Base-by-base conservation (phyloP, 805 yeast species). In the Candida odintsovae region DNA sequence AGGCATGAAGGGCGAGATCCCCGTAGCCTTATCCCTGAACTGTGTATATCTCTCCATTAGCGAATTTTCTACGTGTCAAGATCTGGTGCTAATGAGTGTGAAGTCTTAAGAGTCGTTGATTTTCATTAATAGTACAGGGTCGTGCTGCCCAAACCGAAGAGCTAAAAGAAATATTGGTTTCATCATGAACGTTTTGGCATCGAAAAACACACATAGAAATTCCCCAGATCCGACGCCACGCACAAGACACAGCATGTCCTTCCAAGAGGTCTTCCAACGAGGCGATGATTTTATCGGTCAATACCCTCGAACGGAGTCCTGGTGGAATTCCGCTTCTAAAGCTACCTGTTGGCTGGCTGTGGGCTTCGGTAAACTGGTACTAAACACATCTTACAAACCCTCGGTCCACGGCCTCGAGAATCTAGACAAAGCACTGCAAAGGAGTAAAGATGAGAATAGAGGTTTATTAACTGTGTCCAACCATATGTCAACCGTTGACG, bases 401-500 rank as follows among this genome's bases (percentile, higher is more conserved):
- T 64, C 73, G 38, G 68, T 88, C 12, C 71, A 75, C 48, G 78
- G 87, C 41, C 62, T 83, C 12, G 85, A 86, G 5, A 78, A 75
- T 50, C 67, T 92, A 16, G 86, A 83, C 44, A 65, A 58, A 13
- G 94, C 92, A 0, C 59, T 86, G 37, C 71, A 72, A n/a, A 73
- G 73, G 50, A 82, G 94, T 0, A 66, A 82, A 41, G 53, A 56
- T 1, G 92, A 90, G 56, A 79, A 84, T 49, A 68, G 97, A 40
- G 85, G 94, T 0, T 63, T 92, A 2, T 55, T 92, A 50, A 92
- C 98, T 0, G 76, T 88, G 15, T 88, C 89, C 96, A 90, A 90
- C 63, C 97, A 90, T 60, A 86, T 88, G 94, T 83, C 90, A 3
- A 86, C 70, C 4, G 86, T 89, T 21, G 99, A 92, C 62, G 99